A percentile compares a stretch with the other conserved stretches of the same genome.
Conservation (phyloP, 108 stramenopile species). For the Discostella stelligeroides region DNA sequence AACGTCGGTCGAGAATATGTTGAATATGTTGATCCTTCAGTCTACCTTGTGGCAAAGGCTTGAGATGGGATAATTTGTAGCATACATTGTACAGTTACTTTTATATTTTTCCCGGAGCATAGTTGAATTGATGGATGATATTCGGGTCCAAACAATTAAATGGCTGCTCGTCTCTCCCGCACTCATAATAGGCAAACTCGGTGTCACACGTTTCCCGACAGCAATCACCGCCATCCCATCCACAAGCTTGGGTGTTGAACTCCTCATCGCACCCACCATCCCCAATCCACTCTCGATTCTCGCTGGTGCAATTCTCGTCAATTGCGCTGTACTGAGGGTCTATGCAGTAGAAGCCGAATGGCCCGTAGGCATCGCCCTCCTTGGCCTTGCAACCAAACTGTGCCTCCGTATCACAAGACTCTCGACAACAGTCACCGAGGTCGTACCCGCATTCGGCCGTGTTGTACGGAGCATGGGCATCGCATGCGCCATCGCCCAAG, state of each 20-base stretch:
- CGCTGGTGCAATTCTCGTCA: slow-evolving; percentile 19
- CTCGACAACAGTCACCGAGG: slow-evolving; percentile 36
- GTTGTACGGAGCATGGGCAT: slow-evolving; percentile 32
- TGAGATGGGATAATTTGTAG: too few relatives aligned
- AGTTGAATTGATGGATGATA: slow-evolving; percentile 8
- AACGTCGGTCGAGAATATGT: slow-evolving; percentile 12
- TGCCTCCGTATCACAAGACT: slow-evolving; percentile 28
- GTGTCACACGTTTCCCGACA: slow-evolving; percentile 34
- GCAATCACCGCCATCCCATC: slow-evolving; percentile 37
- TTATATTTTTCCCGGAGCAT: background rate
- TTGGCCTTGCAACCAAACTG: slow-evolving; percentile 28
- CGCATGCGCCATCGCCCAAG: slow-evolving; percentile 42
- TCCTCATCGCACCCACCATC: slow-evolving; percentile 39
- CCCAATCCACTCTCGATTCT: slow-evolving; percentile 38
- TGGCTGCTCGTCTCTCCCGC: slow-evolving; percentile 18
- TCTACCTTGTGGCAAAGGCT: slow-evolving; percentile 7
- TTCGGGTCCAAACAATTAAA: slow-evolving; percentile 29
- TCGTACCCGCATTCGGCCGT: slow-evolving; percentile 35
- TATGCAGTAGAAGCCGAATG: slow-evolving; percentile 37
- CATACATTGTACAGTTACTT: too few relatives aligned
- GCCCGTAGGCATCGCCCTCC: slow-evolving; percentile 29
- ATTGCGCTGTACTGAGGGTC: slow-evolving; percentile 26
- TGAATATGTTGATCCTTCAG: slow-evolving; percentile 29
- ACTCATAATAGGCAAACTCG: slow-evolving; percentile 17
- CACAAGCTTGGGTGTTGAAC: slow-evolving; percentile 33